Base-by-base conservation (phyloP, 176 grass and related monocot genomes). In the Carex pumila region DNA sequence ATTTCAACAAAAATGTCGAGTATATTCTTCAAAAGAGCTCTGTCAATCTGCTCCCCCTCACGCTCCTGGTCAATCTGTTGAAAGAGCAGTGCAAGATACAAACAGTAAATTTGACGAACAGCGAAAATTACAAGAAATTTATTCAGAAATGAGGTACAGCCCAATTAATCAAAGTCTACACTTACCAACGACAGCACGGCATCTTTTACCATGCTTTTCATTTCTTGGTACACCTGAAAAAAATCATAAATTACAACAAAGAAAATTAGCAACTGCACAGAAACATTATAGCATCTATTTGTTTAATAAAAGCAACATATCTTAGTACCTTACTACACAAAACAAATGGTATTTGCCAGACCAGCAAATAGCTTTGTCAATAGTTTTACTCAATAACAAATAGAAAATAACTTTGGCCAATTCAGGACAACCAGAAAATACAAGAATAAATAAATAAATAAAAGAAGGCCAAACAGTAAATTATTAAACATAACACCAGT, bases 1-100 rank as follows among this genome's bases (percentile, higher is more conserved):
- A 99, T 92, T 87, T 99, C 97, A 87, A 99, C 97, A 83, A 96
- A 99, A 74, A 99, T 99, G 79, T 94, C 93, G 79, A 99, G 70
- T 65, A 96, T 92, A 84, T 99, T 95, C 87, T 96, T 99, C 83
- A 99, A 85, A 72, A 99, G 71, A 74, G 97, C 91, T 55, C 88
- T 88, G 41, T 99, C 97, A 80, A 99, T 99, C 32, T 94, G 93
- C 85, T 92, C 97, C 0, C 93, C 91, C 18, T 99, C 97, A 29
- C 97, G 93, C 85, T 99, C 97, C 91, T 94, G 89, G 75, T 99
- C 87, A 61, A 99, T 96, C 97, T 99, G 88, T 91, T 79, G 10
- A 82, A 89, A 55, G 5, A 88, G 30, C 64, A 78, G 31, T 65
- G 55, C 21, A 11, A 67, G 29, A 6, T 56, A 58, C 19, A 29